Evolutionary conservation across 768 basidiomycete species (phyloP).

Genomic region (Podaxis sp.): DNA sequence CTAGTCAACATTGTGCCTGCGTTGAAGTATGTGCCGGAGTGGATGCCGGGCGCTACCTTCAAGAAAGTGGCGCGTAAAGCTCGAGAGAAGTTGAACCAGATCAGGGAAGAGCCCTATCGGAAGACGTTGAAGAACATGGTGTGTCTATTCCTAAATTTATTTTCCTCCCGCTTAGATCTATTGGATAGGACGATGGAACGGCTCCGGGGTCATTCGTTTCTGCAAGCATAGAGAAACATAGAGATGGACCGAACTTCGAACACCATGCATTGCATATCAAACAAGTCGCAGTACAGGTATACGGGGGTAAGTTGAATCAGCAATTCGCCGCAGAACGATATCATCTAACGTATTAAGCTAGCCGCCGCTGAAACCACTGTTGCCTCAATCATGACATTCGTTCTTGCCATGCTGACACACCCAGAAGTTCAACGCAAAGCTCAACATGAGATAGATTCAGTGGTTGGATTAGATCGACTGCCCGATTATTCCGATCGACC

Average conservation of each 20-base stretch:
- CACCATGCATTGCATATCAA: neutral
- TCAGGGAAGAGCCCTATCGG: neutral
- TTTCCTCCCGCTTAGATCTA: neutral
- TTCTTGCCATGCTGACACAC: conserved; percentile 24
- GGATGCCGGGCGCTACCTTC: conserved; percentile 17
- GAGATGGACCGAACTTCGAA: neutral
- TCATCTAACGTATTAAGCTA: neutral
- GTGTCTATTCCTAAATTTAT: neutral
- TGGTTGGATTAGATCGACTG: neutral
- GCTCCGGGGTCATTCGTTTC: neutral
- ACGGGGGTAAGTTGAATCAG: neutral
- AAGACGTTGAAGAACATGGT: conserved; percentile 4
- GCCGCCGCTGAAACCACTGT: conserved; percentile 23
- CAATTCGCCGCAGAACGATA: no score
- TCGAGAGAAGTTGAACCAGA: neutral
- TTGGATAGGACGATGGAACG: neutral
- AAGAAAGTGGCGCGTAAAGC: conserved; percentile 1
- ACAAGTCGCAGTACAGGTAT: neutral
- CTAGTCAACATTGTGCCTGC: conserved; percentile 15
- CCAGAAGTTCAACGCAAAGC: conserved; percentile 13
- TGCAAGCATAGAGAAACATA: neutral
- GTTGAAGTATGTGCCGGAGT: conserved; percentile 16
- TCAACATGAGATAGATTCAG: conserved; percentile 13
- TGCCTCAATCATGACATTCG: conserved; percentile 37
- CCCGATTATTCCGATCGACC: conserved; percentile 20